Conservation (phyloP, 495 filamentous ascomycete species). For the Aspergillus olivimuriae region DNA sequence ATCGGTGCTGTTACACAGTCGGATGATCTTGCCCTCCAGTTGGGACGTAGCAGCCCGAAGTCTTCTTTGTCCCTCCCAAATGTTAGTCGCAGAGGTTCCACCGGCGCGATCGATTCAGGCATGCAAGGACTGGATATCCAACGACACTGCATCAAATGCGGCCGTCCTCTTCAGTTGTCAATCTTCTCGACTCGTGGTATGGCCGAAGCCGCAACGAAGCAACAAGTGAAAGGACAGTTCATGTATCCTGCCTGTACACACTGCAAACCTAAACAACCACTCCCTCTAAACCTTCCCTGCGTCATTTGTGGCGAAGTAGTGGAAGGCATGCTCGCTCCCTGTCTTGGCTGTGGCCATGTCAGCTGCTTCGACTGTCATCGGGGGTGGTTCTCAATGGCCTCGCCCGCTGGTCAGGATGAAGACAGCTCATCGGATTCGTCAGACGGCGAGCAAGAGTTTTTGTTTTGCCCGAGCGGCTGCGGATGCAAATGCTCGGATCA, state of each 20-base stretch:
- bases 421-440: slow-evolving; percentile 2
- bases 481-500: slow-evolving; percentile 46
- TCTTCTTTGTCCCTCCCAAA: slow-evolving; percentile 18
- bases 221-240: slow-evolving; percentile 14
- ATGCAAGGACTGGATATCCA: slow-evolving; percentile 34
- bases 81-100: slow-evolving; percentile 8
- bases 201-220: slow-evolving; percentile 18
- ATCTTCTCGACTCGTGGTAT: slow-evolving; percentile 28
- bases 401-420: slow-evolving; percentile 1
- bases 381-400: slow-evolving; percentile 29
- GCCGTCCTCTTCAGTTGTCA: slow-evolving; percentile 31
- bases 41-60: slow-evolving; percentile 18
- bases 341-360: slow-evolving; percentile 47
- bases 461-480: slow-evolving; percentile 42
- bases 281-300: slow-evolving; percentile 36
- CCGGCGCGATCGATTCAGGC: slow-evolving; percentile 1
- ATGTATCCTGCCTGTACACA: slow-evolving; percentile 23
- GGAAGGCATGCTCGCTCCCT: slow-evolving; percentile 45
- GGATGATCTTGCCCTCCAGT: slow-evolving; percentile 14
- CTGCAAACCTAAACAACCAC: slow-evolving; percentile 35
- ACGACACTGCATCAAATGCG: slow-evolving; percentile 40
- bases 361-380: slow-evolving; percentile 44
- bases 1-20: slow-evolving; percentile 39
- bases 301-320: slow-evolving; percentile 42
- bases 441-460: slow-evolving; percentile 12